Evolutionary conservation across 2,329 filamentous ascomycete species (phyloP), one percentile per base, ranked within the genome.

Genomic region (Elsinoe perseae): DNA sequence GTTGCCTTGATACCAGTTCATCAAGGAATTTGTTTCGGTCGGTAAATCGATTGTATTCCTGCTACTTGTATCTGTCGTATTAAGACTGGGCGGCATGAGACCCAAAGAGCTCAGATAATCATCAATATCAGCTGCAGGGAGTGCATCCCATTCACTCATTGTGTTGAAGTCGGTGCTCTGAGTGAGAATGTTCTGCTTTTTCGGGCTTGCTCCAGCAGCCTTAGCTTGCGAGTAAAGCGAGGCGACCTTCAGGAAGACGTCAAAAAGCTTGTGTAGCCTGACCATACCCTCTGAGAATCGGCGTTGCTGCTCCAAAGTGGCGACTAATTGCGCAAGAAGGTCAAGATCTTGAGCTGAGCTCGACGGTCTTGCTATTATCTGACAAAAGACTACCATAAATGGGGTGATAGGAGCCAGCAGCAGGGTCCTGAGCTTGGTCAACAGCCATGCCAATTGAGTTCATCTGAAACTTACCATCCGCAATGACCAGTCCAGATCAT

Each of bases 361-460:
- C 18, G 63, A 43, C 8, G 64, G 56, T 1, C 61, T 60, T 25
- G 61, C 60, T 48, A 69, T 59, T n/a, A 61, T 58, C 16, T 65
- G 57, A 56, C 64, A 64, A 66, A 84, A 82, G 23, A 83, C 69
- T 23, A 82, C 77, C 56, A 81, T 80, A 62, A 82, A 81, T 1
- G 80, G 80, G 1, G 79, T 77, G 62, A 83, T 83, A 0, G 80
- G 81, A 2, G 77, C 76, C 59, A 81, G 72, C 20, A 82, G 69
- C 5, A 56, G 16, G 23, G 36, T 50, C 40, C 54, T 50, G 25
- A 3, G 23, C 5, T 30, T 18, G 18, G 28, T 2, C 27, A 12
- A 3, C 20, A 9, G 21, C 3, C 20, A 12, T 3, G 9, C 16
- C 23, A 21, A 20, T 1, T 7, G 16, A 32, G 7, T 16, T 28